Percentiles rank a stretch among this genome's conserved stretches.
phyloP scores from a whole-genome alignment of 2,329 filamentous ascomycete genomes.

The Ceratocystis lukuohia region DNA sequence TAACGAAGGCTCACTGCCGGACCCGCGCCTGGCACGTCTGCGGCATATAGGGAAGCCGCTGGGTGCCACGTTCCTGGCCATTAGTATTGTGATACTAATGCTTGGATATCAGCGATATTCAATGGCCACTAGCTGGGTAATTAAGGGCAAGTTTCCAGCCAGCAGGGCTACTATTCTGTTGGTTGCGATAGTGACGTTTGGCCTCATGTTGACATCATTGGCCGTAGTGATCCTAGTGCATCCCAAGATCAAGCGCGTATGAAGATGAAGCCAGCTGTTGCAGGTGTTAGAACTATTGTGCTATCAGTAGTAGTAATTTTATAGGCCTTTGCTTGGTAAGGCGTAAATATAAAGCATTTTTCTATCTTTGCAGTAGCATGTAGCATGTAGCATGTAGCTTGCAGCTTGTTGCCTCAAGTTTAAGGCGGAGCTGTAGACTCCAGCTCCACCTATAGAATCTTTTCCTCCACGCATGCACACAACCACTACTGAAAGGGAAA shows the following conservation, averaged over 20 bases:
- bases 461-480: not conserved
- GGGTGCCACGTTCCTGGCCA: conserved; percentile 61
- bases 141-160: conserved; percentile 66
- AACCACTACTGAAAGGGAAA: not conserved
- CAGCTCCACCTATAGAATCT: conserved; percentile 1
- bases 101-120: conserved; percentile 70
- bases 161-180: conserved; percentile 61
- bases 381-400: not conserved
- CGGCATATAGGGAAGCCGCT: conserved; percentile 58
- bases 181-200: conserved; percentile 51
- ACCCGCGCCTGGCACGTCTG: conserved; percentile 33
- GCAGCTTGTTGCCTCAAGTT: not conserved
- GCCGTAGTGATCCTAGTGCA: conserved; percentile 47
- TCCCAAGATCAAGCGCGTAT: conserved; percentile 21
- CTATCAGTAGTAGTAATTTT: not conserved
- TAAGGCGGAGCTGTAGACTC: conserved; percentile 10
- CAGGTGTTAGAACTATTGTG: not conserved
- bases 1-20: conserved; percentile 23
- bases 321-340: not conserved
- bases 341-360: not conserved
- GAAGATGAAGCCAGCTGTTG: not conserved
- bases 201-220: conserved; percentile 47
- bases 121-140: conserved; percentile 65
- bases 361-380: not conserved
- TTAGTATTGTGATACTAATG: conserved; percentile 60